A percentile compares a stretch with the other conserved stretches of the same genome.
These are phyloP conservation scores for Saccharomycopsis amapae DNA, from an alignment of 805 yeast species.

Conservation along the genomic window DNA sequence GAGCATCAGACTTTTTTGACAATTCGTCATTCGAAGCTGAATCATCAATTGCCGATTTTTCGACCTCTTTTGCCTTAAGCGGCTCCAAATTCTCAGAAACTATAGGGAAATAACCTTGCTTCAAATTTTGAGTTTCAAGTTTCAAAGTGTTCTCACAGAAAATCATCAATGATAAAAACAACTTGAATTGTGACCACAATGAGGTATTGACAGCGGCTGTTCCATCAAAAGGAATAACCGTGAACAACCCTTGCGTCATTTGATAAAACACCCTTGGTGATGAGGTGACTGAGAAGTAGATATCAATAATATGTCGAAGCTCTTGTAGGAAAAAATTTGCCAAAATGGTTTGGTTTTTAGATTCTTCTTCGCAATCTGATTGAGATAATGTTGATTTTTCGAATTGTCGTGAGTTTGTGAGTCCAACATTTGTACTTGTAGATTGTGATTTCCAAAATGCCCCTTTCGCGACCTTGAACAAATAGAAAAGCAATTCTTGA, in stretches of 20 bases:
- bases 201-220: too few relatives aligned
- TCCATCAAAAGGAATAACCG: not conserved
- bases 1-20: too few relatives aligned
- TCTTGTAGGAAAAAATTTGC: not conserved
- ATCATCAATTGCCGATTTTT: too few relatives aligned
- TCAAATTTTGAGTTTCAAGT: not conserved
- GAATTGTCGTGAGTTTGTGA: not conserved
- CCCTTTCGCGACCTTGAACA: not conserved
- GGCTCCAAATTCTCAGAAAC: too few relatives aligned
- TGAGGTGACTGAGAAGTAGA: not conserved
- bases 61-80: too few relatives aligned
- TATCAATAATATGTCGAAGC: not conserved
- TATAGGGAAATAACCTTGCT: not conserved
- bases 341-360: too few relatives aligned
- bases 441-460: too few relatives aligned
- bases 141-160: constrained; percentile 1
- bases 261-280: constrained; percentile 2
- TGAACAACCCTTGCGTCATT: not conserved
- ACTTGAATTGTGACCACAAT: not conserved
- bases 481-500: not conserved
- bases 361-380: too few relatives aligned
- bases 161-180: not conserved
- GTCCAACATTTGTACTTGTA: too few relatives aligned
- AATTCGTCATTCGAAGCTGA: too few relatives aligned
- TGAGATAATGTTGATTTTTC: not conserved